phyloP scores from a whole-genome alignment of 2,329 filamentous ascomycete species.

The Penicillium expansum region DNA sequence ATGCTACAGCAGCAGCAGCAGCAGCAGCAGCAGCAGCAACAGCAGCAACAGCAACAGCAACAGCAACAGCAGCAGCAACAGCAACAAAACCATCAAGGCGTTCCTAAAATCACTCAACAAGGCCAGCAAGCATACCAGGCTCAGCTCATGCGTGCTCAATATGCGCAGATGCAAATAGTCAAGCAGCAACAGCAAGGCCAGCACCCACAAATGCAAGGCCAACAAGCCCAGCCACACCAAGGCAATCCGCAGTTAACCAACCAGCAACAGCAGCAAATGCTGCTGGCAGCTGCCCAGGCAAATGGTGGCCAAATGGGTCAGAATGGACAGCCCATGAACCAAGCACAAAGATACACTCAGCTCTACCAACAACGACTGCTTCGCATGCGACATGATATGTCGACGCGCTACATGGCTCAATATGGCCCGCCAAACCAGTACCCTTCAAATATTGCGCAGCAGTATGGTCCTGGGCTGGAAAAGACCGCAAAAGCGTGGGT shows the following conservation, averaged over 20 bases:
- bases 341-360: constrained; percentile 35
- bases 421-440: constrained; percentile 41
- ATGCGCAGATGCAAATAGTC: constrained; percentile 39
- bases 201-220: constrained; percentile 28
- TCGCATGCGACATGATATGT: constrained; percentile 38
- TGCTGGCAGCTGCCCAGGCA: constrained; percentile 41
- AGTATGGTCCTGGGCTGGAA: constrained; percentile 39
- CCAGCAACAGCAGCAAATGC: constrained; percentile 39
- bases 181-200: constrained; percentile 27
- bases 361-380: constrained; percentile 39
- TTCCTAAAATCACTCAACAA: constrained; percentile 22
- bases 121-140: constrained; percentile 39
- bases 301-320: constrained; percentile 37
- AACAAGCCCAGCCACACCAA: constrained; percentile 31
- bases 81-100: constrained; percentile 21
- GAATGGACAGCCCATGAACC: constrained; percentile 29
- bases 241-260: constrained; percentile 35
- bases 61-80: constrained; percentile 26
- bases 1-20: constrained; percentile 37
- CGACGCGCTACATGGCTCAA: constrained; percentile 36
- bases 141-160: constrained; percentile 39
- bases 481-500: constrained; percentile 39
- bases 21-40: constrained; percentile 27
- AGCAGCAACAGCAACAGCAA: constrained; percentile 30
- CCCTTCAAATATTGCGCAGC: constrained; percentile 38